These are phyloP conservation scores for Penicillium verrucosum DNA, from an alignment of 2,329 filamentous ascomycete species.

Conservation along the genomic window DNA sequence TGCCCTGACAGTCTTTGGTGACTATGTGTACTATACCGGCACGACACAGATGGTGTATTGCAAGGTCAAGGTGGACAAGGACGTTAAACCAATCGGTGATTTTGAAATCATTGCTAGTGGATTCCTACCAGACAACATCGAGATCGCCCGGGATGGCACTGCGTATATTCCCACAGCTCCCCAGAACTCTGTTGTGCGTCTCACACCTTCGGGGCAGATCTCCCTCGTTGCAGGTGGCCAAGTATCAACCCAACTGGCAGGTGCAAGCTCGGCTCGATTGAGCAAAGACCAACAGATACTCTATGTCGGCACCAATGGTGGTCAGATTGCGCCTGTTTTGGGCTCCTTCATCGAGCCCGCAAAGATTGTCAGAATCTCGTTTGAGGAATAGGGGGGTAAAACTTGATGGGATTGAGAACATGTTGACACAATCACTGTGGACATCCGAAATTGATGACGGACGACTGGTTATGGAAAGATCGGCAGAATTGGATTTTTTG, in stretches of 20 bases:
- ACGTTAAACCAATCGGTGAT: constrained; percentile 16
- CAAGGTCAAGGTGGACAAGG: constrained; percentile 18
- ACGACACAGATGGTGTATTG: constrained; percentile 23
- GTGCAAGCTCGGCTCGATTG: constrained; percentile 18
- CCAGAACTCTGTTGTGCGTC: constrained; percentile 24
- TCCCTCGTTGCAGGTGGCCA: constrained; percentile 22
- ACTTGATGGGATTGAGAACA: background rate
- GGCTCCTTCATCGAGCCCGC: constrained; percentile 24
- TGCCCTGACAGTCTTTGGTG: constrained; percentile 13
- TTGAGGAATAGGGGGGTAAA: background rate
- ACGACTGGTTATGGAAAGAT: background rate
- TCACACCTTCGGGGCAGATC: constrained; percentile 21
- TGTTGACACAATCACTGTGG: background rate
- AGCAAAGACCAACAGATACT: constrained; percentile 15
- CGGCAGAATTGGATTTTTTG: background rate
- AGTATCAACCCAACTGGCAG: constrained; percentile 22
- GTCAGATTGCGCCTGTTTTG: constrained; percentile 23
- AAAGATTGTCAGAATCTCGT: constrained; percentile 19
- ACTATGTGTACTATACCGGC: constrained; percentile 25
- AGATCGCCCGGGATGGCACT: constrained; percentile 19
- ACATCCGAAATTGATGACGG: background rate
- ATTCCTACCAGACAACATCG: constrained; percentile 23
- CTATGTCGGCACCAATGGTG: constrained; percentile 27
- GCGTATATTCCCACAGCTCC: constrained; percentile 24
- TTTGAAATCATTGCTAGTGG: constrained; percentile 25